These are phyloP conservation scores for Salix caprea DNA, from an alignment of 345 rosid species.

Conservation along the genomic window DNA sequence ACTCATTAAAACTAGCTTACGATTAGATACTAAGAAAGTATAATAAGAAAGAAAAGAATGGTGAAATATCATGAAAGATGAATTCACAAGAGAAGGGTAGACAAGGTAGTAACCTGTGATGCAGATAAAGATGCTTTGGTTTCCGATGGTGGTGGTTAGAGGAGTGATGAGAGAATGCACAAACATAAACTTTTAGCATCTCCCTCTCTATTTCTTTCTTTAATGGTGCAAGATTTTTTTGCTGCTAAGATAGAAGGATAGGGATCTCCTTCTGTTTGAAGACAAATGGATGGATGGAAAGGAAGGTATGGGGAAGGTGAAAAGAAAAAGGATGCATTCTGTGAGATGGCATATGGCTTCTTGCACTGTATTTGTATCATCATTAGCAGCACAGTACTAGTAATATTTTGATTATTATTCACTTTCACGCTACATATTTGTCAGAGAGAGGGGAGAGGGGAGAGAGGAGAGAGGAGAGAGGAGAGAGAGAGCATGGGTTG, in stretches of 20 bases:
- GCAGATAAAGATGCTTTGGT: not conserved
- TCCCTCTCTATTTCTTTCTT: not conserved
- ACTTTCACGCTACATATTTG: too few relatives aligned
- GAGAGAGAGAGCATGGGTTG: not conserved
- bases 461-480: too few relatives aligned
- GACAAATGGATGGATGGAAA: not conserved
- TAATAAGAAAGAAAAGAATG: not conserved
- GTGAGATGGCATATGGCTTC: not conserved
- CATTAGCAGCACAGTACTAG: too few relatives aligned
- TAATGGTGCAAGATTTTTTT: not conserved
- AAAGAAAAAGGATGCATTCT: not conserved
- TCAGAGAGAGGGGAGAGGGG: too few relatives aligned
- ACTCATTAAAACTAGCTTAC: not conserved
- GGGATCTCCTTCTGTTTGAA: not conserved
- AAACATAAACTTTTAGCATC: not conserved
- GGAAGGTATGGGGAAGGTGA: not conserved
- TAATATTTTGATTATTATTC: not conserved
- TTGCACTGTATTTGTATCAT: not conserved
- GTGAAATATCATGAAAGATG: not conserved
- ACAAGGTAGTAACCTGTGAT: conserved; percentile 1
- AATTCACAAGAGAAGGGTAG: not conserved
- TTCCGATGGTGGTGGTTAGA: not conserved
- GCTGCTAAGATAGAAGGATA: not conserved
- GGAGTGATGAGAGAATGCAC: not conserved
- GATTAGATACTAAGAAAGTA: not conserved